phyloP scores from a whole-genome alignment of 2,329 filamentous ascomycete genomes.

The Ophiostoma sp. region DNA sequence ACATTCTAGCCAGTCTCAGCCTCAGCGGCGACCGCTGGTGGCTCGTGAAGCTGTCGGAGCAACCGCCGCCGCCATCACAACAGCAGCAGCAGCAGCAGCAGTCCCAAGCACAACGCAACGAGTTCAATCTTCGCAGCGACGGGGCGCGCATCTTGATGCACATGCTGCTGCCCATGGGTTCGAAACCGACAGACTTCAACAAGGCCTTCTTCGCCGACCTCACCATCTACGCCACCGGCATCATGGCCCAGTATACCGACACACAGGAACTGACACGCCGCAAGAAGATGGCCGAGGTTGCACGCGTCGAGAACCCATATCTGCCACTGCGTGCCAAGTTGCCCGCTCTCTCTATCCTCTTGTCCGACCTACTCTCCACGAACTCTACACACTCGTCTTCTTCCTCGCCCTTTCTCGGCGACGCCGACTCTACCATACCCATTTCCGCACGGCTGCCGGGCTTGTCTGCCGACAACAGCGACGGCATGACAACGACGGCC shows the following conservation, averaged over 20 bases:
- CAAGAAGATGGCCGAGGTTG: slow-evolving; percentile 38
- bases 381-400: background rate
- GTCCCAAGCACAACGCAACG: background rate
- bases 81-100: background rate
- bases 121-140: slow-evolving; percentile 3
- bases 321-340: slow-evolving; percentile 42
- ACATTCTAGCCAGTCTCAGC: slow-evolving; percentile 64
- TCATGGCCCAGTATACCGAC: slow-evolving; percentile 48
- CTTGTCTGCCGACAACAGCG: background rate
- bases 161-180: slow-evolving; percentile 28
- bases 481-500: background rate
- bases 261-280: slow-evolving; percentile 44
- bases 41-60: slow-evolving; percentile 60
- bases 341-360: slow-evolving; percentile 45
- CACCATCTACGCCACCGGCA: slow-evolving; percentile 45
- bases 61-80: background rate
- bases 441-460: too few species aligned
- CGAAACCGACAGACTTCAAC: slow-evolving; percentile 41
- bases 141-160: slow-evolving; percentile 26
- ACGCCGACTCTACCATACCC: background rate
- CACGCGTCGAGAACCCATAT: slow-evolving; percentile 35
- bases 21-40: slow-evolving; percentile 74
- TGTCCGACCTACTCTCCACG: slow-evolving; percentile 40
- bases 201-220: slow-evolving; percentile 50
- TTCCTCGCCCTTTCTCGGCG: background rate